phyloP scores from a whole-genome alignment of 2,329 filamentous ascomycete genomes.

The Sarocladiaceae sp. region DNA sequence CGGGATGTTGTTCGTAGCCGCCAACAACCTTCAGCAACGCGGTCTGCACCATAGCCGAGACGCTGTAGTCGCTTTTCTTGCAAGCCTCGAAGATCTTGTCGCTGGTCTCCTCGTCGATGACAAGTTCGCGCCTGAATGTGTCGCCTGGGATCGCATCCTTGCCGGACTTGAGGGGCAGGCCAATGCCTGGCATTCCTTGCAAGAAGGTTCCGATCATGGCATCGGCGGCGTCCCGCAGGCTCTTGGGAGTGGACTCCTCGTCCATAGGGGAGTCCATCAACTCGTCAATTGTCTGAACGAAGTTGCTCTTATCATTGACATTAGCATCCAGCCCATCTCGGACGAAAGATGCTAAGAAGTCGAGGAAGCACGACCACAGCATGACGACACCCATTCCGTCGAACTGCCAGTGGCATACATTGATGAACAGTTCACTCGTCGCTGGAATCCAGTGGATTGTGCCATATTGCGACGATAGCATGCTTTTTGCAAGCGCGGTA shows the following conservation, averaged over 20 bases:
- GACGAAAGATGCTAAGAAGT: neutral
- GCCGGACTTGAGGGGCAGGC: neutral
- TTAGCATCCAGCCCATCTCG: neutral
- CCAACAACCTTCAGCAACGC: neutral
- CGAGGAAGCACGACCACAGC: neutral
- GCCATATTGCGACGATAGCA: neutral
- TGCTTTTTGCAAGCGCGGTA: neutral
- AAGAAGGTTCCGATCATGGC: neutral
- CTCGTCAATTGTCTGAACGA: neutral
- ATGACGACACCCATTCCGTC: neutral
- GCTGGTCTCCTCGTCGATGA: neutral
- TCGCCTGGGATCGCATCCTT: neutral
- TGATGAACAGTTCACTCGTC: neutral
- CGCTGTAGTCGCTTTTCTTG: neutral
- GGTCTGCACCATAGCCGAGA: neutral
- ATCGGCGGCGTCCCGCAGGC: neutral
- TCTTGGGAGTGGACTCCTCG: neutral
- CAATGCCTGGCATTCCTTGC: neutral
- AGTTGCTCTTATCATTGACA: neutral
- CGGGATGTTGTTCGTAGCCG: neutral
- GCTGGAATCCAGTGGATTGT: neutral
- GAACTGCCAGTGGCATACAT: neutral
- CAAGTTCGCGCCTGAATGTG: neutral
- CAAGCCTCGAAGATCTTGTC: neutral
- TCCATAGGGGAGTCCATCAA: neutral